Evolutionary conservation across 805 yeast genomes (phyloP).

Genomic region (Teunomyces aglyptinius): DNA sequence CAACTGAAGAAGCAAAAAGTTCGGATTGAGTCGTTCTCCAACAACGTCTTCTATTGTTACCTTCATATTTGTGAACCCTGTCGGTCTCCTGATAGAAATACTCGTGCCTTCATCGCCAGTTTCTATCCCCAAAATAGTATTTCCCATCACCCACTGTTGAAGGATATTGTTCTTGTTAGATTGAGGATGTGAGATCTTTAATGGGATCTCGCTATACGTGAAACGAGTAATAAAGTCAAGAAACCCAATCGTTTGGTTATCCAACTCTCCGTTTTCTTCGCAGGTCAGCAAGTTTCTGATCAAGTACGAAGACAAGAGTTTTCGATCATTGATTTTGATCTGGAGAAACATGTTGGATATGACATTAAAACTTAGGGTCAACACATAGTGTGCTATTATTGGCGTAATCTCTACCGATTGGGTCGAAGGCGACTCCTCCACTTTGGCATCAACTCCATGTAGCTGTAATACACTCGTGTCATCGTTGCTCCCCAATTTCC

Average conservation of each 20-base stretch:
- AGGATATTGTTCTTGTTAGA: slow-evolving; percentile 13
- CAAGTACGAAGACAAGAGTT: slow-evolving; percentile 59
- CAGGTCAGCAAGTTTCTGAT: slow-evolving; percentile 49
- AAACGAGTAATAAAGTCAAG: slow-evolving; percentile 68
- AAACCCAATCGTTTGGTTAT: slow-evolving; percentile 59
- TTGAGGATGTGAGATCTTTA: slow-evolving; percentile 33
- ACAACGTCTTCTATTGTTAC: slow-evolving; percentile 36
- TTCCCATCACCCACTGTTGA: slow-evolving; percentile 61
- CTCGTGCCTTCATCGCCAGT: slow-evolving; percentile 47
- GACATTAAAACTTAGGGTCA: slow-evolving; percentile 63
- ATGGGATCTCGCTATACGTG: slow-evolving; percentile 60
- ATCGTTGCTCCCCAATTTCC: slow-evolving; percentile 16
- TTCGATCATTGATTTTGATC: slow-evolving; percentile 57
- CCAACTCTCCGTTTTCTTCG: slow-evolving; percentile 19
- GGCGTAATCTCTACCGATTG: slow-evolving; percentile 41
- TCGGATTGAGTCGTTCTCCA: slow-evolving; percentile 30
- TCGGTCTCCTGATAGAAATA: slow-evolving; percentile 60
- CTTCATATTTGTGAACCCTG: slow-evolving; percentile 54
- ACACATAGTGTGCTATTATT: slow-evolving; percentile 57
- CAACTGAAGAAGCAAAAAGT: slow-evolving; percentile 51
- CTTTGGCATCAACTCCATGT: slow-evolving; percentile 48
- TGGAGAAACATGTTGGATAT: slow-evolving; percentile 71
- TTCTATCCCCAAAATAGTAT: slow-evolving; percentile 53
- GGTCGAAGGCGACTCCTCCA: slow-evolving; percentile 58
- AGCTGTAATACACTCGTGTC: slow-evolving; percentile 18